phyloP scores from a whole-genome alignment of 179 eudicot species.

The Corrigiola litoralis region DNA sequence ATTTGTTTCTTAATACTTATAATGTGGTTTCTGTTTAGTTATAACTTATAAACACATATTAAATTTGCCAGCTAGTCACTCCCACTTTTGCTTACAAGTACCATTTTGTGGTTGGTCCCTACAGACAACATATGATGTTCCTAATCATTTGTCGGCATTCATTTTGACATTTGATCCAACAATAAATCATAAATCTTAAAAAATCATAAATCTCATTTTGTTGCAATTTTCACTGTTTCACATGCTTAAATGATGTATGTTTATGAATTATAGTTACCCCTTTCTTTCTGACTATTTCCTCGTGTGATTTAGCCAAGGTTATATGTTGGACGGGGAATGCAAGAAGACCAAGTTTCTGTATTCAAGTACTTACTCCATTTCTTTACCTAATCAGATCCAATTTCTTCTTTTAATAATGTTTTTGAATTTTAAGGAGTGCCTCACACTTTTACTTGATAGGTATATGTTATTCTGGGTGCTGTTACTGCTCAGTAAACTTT shows the following conservation, averaged over 20 bases:
- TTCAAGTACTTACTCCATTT: constrained; percentile 55
- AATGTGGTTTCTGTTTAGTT: no score
- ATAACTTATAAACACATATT: no score
- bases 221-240: not conserved
- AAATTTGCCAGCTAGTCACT: no score
- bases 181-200: no score
- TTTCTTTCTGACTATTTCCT: constrained; percentile 9
- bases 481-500: constrained; percentile 76
- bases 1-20: no score
- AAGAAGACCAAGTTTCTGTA: constrained; percentile 78
- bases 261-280: not conserved
- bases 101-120: not conserved
- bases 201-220: no score
- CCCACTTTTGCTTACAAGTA: not conserved
- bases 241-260: not conserved
- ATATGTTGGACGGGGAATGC: constrained; percentile 96
- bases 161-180: not conserved
- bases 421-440: not conserved
- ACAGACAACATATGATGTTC: not conserved
- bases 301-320: constrained; percentile 63
- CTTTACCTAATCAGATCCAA: not conserved
- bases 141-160: not conserved
- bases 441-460: constrained; percentile 38
- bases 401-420: not conserved
- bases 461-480: constrained; percentile 87